Evolutionary conservation across 495 filamentous ascomycete genomes (phyloP).

Genomic region (Bacidia rubella): DNA sequence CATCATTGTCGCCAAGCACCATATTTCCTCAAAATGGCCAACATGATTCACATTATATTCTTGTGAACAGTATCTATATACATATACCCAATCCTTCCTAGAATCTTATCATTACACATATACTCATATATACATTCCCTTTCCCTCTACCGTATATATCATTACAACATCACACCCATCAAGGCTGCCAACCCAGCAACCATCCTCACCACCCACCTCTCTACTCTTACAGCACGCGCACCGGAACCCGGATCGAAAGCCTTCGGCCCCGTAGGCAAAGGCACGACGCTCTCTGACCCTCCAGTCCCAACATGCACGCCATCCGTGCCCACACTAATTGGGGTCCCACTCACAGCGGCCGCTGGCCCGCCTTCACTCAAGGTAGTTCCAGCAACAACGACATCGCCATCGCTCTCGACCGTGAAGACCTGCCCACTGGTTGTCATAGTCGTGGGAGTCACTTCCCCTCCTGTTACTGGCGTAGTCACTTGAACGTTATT

Average conservation of each 20-base stretch:
- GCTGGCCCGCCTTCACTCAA: conserved; percentile 3
- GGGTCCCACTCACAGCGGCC: conserved; percentile 3
- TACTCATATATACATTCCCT: too few relatives aligned
- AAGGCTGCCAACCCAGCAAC: too few relatives aligned
- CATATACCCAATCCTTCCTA: too few relatives aligned
- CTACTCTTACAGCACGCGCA: background rate
- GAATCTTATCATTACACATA: too few relatives aligned
- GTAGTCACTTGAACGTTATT: conserved; percentile 3
- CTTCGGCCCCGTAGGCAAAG: background rate
- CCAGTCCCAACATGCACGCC: conserved; percentile 5
- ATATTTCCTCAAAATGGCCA: too few relatives aligned
- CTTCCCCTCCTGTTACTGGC: background rate
- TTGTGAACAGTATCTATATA: too few relatives aligned
- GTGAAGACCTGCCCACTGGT: conserved; percentile 7
- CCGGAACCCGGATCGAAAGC: background rate
- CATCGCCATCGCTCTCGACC: conserved; percentile 1
- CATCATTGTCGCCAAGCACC: too few relatives aligned
- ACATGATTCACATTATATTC: too few relatives aligned
- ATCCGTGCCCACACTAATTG: conserved; percentile 4
- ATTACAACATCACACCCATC: too few relatives aligned
- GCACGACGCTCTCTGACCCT: background rate
- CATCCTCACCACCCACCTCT: background rate
- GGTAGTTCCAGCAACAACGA: conserved; percentile 4
- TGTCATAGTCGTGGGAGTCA: conserved; percentile 1
- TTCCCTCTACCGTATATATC: too few relatives aligned